These are phyloP conservation scores for Fusarium sp. DNA, from an alignment of 2,329 filamentous ascomycete species.

Conservation along the genomic window DNA sequence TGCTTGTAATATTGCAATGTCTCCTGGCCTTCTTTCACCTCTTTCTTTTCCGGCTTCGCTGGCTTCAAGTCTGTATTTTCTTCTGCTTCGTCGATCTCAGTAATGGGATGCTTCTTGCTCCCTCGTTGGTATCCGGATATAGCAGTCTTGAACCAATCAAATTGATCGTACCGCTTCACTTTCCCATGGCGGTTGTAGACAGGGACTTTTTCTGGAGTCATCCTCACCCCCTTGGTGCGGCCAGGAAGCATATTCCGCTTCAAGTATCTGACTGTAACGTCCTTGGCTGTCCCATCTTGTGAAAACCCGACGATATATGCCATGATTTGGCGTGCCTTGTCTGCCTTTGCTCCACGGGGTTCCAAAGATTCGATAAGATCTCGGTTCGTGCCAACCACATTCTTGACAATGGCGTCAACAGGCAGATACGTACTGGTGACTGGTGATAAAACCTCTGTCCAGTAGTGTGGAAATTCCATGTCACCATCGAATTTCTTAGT, in stretches of 20 bases:
- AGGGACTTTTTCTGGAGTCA: conserved; percentile 81
- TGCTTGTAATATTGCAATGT: conserved; percentile 90
- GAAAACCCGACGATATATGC: conserved; percentile 88
- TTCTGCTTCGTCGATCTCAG: conserved; percentile 80
- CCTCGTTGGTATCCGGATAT: conserved; percentile 76
- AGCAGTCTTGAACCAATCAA: conserved; percentile 87
- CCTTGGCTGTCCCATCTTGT: conserved; percentile 87
- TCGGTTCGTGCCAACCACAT: conserved; percentile 73
- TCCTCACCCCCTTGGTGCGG: conserved; percentile 84
- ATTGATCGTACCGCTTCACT: conserved; percentile 76
- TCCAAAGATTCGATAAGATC: conserved; percentile 81
- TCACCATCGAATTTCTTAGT: conserved; percentile 74
- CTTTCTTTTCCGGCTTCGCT: conserved; percentile 75
- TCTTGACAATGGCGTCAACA: conserved; percentile 78
- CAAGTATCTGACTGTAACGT: conserved; percentile 91
- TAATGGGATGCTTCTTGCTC: conserved; percentile 61
- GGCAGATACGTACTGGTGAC: conserved; percentile 80
- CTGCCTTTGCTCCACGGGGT: conserved; percentile 82
- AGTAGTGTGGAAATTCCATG: conserved; percentile 86
- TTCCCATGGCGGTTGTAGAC: conserved; percentile 82
- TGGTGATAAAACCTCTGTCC: conserved; percentile 89
- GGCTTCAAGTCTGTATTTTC: conserved; percentile 80
- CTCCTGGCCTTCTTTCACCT: conserved; percentile 77
- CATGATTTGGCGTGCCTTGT: conserved; percentile 87
- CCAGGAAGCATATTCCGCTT: conserved; percentile 84